Evolutionary conservation across 2,329 filamentous ascomycete species (phyloP).

Genomic region (Penicillium sp.): DNA sequence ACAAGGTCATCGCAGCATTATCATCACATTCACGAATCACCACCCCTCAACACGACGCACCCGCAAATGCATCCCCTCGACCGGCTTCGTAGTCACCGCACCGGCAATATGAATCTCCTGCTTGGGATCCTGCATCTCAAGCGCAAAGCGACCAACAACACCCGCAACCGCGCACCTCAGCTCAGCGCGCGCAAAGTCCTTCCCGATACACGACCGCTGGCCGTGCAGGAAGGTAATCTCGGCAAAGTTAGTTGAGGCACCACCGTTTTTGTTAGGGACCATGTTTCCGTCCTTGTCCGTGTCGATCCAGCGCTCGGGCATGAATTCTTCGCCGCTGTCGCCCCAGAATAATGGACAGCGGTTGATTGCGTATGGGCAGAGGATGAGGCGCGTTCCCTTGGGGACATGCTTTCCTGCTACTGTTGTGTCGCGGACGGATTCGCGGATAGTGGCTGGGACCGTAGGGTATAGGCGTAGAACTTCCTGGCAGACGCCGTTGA

Average conservation of each 20-base stretch:
- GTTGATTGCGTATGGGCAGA: conserved; percentile 67
- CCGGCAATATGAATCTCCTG: conserved; percentile 30
- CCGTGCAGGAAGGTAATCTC: conserved; percentile 18
- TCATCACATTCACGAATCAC: background rate
- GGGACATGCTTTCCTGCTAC: conserved; percentile 63
- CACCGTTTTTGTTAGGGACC: conserved; percentile 9
- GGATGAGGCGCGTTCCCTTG: conserved; percentile 62
- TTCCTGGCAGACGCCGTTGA: conserved; percentile 73
- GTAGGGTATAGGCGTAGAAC: conserved; percentile 51
- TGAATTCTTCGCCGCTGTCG: conserved; percentile 5
- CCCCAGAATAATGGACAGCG: conserved; percentile 67
- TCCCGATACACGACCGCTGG: conserved; percentile 14
- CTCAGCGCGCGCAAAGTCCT: conserved; percentile 16
- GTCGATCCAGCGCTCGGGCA: conserved; percentile 55
- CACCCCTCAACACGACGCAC: background rate
- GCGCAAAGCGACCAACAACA: conserved; percentile 4
- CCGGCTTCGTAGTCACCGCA: conserved; percentile 37
- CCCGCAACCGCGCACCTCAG: conserved; percentile 12
- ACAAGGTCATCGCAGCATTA: background rate
- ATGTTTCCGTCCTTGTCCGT: conserved; percentile 46
- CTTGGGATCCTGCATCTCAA: conserved; percentile 5
- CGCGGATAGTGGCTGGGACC: conserved; percentile 38
- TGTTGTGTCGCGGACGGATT: conserved; percentile 42
- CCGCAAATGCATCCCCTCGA: conserved; percentile 31
- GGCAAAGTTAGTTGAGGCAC: conserved; percentile 15